A percentile compares a stretch with the other conserved stretches of the same genome.
Evolutionary conservation across 306 rosid species (phyloP).

Genomic region (peach (Prunus persica)): DNA sequence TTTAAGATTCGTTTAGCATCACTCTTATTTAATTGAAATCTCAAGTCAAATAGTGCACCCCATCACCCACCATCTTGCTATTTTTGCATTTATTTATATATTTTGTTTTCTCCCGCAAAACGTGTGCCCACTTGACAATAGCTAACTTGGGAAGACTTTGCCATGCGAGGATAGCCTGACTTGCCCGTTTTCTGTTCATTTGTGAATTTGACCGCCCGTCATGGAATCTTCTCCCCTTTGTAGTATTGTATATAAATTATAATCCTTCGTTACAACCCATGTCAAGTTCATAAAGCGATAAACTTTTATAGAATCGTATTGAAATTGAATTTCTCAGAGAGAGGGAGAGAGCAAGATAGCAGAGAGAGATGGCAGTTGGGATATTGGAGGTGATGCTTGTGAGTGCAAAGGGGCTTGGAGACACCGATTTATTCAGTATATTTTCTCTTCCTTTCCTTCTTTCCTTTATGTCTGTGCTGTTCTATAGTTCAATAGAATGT

Average conservation of each 20-base stretch:
- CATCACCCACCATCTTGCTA: neutral
- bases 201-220: neutral
- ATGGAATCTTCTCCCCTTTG: neutral
- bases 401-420: constrained; percentile 50
- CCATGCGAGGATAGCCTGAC: neutral
- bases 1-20: accelerated
- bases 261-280: constrained; percentile 15
- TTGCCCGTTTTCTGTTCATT: neutral
- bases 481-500: neutral
- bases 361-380: constrained; percentile 43
- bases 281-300: neutral
- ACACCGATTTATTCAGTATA: constrained; percentile 56
- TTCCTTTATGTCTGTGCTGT: neutral
- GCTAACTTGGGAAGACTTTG: neutral
- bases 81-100: neutral
- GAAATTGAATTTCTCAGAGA: neutral
- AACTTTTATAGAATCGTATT: neutral
- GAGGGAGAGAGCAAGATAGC: neutral
- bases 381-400: constrained; percentile 44
- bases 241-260: neutral
- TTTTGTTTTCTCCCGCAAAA: neutral
- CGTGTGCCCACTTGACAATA: neutral
- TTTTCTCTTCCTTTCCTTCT: neutral
- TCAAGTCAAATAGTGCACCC: neutral
- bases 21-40: neutral